These are phyloP conservation scores for Coniferiporia sulphurascens DNA, from an alignment of 1,284 basidiomycete genomes.

Conservation along the genomic window DNA sequence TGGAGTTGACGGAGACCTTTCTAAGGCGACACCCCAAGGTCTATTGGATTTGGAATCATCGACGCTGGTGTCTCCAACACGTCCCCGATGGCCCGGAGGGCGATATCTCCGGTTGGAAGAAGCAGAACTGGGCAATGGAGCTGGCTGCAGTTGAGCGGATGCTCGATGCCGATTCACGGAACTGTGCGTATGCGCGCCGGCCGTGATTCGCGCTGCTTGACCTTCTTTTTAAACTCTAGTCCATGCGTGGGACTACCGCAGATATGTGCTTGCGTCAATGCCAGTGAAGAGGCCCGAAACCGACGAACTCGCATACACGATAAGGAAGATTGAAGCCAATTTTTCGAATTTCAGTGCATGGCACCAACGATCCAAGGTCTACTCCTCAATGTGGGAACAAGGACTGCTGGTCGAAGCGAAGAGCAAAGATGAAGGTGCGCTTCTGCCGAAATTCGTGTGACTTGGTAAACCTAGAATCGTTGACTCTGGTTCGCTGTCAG, in stretches of 20 bases:
- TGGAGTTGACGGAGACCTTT: slow-evolving; percentile 75
- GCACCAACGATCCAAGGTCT: slow-evolving; percentile 92
- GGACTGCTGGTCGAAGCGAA: slow-evolving; percentile 44
- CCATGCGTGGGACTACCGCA: slow-evolving; percentile 88
- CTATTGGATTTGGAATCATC: slow-evolving; percentile 97
- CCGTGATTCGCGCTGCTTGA: not conserved
- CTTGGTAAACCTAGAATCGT: not conserved
- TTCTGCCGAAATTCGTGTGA: slow-evolving; percentile 18
- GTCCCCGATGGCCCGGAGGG: slow-evolving; percentile 69
- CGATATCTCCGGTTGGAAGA: slow-evolving; percentile 61
- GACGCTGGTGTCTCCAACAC: slow-evolving; percentile 86
- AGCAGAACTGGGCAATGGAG: slow-evolving; percentile 77
- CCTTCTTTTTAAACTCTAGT: slow-evolving; percentile 43
- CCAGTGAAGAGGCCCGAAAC: slow-evolving; percentile 48
- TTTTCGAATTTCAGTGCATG: slow-evolving; percentile 99
- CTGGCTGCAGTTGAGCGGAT: slow-evolving; percentile 84
- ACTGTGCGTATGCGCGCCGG: slow-evolving; percentile 60
- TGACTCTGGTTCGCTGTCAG: slow-evolving; percentile 36
- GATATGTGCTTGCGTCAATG: slow-evolving; percentile 74
- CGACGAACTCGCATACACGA: slow-evolving; percentile 78
- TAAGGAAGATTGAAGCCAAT: slow-evolving; percentile 87
- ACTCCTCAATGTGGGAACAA: slow-evolving; percentile 63
- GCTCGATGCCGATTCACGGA: slow-evolving; percentile 83
- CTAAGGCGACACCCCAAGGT: slow-evolving; percentile 87
- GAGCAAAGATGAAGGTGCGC: slow-evolving; percentile 61